Evolutionary conservation across 441 rosid genomes (phyloP), one percentile per base, ranked within the genome.

Genomic region (Pelargonium australe): DNA sequence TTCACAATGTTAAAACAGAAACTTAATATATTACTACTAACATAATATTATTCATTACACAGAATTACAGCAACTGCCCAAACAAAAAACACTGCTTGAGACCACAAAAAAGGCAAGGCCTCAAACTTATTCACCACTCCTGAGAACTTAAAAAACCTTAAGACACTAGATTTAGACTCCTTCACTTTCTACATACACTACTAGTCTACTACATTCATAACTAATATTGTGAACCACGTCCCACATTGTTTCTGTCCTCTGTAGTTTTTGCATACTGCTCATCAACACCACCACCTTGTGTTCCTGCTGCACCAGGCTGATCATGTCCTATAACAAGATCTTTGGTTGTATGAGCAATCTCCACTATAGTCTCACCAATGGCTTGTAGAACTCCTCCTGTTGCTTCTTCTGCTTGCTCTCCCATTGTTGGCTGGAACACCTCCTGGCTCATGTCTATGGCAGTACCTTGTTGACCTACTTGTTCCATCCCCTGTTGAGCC

Each of bases 331-430:
- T 60, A 3, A 60, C 34, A 19, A 60, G n/a, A 10, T 60, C 34
- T 19, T 60, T 60, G 23, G 63, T 23, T 20, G 63, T 60, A 4
- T 60, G 34, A 60, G 63, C 63, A 60, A 60, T 60, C 31, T 60
- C 63, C n/a, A 2, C 63, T 9, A 60, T 60, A 12, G 63, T 60
- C 63, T 60, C 63, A 8, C 63, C 34, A 19, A 60, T 60, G 4
- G 63, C 63, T 19, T 60, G 63, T 6, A 60, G 34, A 20, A 60
- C 63, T 17, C 63, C 63, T 23, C 63, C 63, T 20, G 63, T 60
- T 20, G 25, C 25, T 60, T 60, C 63, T 13, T 60, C 63, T 60
- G 63, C 23, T 60, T 60, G 63, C 63, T 60, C 63, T 23, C 13
- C 63, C 2, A 20, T 2, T 20, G 63, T 60, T 60, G 63, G 63